A percentile compares a stretch with the other conserved stretches of the same genome.
These are phyloP conservation scores for Barnettozyma hawaiiensis DNA, from an alignment of 1,139 yeast genomes.

Conservation along the genomic window DNA sequence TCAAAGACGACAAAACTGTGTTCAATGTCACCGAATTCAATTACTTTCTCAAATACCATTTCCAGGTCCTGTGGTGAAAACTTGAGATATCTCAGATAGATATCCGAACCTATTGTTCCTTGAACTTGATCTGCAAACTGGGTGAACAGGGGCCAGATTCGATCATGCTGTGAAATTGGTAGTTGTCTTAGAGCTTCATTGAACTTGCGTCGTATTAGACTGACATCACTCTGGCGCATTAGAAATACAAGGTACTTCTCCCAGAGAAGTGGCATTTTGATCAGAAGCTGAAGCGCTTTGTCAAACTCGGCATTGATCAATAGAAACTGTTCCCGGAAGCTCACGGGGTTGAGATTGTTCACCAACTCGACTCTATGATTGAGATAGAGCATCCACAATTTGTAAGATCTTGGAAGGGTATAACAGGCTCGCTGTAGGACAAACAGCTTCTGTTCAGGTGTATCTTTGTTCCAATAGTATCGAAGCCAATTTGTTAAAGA, in stretches of 20 bases:
- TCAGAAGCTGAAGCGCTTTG: constrained; percentile 39
- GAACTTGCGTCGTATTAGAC: constrained; percentile 43
- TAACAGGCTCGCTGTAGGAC: constrained; percentile 51
- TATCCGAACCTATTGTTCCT: constrained; percentile 36
- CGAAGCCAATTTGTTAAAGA: constrained; percentile 46
- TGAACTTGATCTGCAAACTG: constrained; percentile 46
- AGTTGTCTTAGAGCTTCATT: constrained; percentile 47
- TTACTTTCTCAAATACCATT: constrained; percentile 29
- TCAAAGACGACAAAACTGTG: constrained; percentile 25
- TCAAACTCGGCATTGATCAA: constrained; percentile 42
- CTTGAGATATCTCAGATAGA: constrained; percentile 43
- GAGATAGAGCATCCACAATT: constrained; percentile 53
- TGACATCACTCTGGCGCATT: constrained; percentile 34
- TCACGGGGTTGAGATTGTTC: constrained; percentile 29
- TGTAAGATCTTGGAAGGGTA: constrained; percentile 43
- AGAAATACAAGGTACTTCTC: constrained; percentile 45
- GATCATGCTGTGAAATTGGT: constrained; percentile 47
- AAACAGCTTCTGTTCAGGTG: constrained; percentile 35
- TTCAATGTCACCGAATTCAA: constrained; percentile 25
- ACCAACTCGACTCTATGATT: constrained; percentile 35
- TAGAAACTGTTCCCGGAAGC: constrained; percentile 30
- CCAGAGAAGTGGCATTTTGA: constrained; percentile 53
- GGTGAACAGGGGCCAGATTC: constrained; percentile 57
- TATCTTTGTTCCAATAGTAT: constrained; percentile 40
- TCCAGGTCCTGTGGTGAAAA: constrained; percentile 35